A percentile compares a stretch with the other conserved stretches of the same genome.
phyloP scores from a whole-genome alignment of 2,329 filamentous ascomycete genomes.

The Exutisphaerella laricina region DNA sequence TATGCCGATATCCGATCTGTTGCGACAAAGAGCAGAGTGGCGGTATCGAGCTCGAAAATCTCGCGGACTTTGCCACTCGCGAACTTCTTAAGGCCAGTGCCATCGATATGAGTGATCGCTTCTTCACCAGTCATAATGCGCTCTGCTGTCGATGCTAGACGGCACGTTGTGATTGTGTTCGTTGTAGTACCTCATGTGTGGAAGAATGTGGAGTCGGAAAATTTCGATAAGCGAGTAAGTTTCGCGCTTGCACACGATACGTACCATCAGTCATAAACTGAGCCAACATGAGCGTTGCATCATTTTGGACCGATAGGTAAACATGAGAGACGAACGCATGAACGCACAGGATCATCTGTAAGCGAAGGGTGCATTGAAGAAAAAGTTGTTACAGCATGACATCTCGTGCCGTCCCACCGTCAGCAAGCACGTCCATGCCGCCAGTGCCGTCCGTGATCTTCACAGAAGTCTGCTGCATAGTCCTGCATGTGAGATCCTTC shows the following conservation, averaged over 20 bases:
- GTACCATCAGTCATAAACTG: not conserved
- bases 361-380: not conserved
- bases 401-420: not conserved
- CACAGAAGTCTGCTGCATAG: not conserved
- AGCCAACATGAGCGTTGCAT: not conserved
- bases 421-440: too few relatives aligned
- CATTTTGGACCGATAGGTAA: too few relatives aligned
- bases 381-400: not conserved
- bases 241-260: not conserved
- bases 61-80: conserved; percentile 73
- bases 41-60: conserved; percentile 65
- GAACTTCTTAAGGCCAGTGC: conserved; percentile 41
- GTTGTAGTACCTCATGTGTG: not conserved
- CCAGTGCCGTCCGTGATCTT: too few relatives aligned
- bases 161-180: not conserved
- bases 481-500: conserved; percentile 1
- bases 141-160: not conserved
- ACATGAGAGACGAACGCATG: not conserved
- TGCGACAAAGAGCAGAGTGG: conserved; percentile 73
- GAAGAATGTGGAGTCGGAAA: conserved; percentile 3
- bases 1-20: conserved; percentile 92
- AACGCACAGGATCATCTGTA: not conserved
- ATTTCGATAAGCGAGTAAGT: not conserved
- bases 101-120: conserved; percentile 20
- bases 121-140: not conserved